Evolutionary conservation across 305 asterid genomes (phyloP).

Genomic region (Euphrasia arctica): DNA sequence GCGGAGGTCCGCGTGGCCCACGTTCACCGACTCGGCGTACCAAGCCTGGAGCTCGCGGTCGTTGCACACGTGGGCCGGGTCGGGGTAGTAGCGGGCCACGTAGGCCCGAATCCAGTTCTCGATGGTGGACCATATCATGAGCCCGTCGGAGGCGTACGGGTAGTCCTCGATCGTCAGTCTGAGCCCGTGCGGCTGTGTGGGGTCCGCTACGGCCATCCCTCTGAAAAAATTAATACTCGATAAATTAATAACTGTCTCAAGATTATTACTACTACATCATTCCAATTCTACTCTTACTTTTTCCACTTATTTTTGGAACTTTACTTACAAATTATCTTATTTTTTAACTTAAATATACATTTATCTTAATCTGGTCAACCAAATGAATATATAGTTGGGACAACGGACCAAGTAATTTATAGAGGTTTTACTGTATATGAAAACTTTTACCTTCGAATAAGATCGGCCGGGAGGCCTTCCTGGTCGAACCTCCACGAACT

Average conservation of each 20-base stretch:
- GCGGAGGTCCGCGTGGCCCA: conserved; percentile 84
- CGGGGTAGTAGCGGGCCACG: conserved; percentile 62
- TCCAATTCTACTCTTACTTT: no score
- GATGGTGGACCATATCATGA: conserved; percentile 78
- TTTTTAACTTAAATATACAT: no score
- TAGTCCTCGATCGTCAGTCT: conserved; percentile 73
- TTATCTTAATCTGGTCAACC: no score
- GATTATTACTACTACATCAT: no score
- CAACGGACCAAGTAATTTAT: no score
- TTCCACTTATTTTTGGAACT: no score
- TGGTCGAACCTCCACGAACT: conserved; percentile 77
- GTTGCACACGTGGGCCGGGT: conserved; percentile 54
- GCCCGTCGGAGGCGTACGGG: conserved; percentile 90
- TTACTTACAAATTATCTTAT: no score
- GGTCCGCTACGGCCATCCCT: conserved; percentile 89
- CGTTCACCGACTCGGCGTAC: conserved; percentile 88
- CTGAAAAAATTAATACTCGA: conserved; percentile 31
- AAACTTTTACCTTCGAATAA: conserved; percentile 59
- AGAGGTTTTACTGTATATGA: no score
- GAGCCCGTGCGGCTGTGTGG: conserved; percentile 73
- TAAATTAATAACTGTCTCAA: no score
- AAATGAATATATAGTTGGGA: no score
- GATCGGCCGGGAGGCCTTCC: conserved; percentile 92
- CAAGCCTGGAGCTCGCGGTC: conserved; percentile 92
- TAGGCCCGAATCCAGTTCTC: conserved; percentile 64